A percentile compares a stretch with the other conserved stretches of the same genome.
Evolutionary conservation across 352 stramenopile genomes (phyloP).

Genomic region (Nothophytophthora sp.): DNA sequence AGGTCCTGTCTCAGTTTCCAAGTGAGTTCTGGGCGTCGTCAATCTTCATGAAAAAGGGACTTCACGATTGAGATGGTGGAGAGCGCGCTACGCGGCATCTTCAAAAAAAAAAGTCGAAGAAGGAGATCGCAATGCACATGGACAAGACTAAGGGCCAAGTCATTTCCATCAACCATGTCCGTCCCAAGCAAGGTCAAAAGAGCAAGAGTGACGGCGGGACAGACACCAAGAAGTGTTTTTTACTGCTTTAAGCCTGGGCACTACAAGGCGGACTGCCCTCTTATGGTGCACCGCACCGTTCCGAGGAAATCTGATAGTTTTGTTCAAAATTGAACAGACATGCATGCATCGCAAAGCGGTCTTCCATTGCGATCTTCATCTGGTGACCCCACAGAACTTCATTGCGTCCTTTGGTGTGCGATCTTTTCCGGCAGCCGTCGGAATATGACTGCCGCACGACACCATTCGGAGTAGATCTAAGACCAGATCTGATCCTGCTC

Average conservation of each 20-base stretch:
- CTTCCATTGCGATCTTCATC: too few relatives aligned
- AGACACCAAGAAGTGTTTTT: neutral
- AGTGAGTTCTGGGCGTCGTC: slow-evolving; percentile 15
- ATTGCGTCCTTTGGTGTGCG: too few relatives aligned
- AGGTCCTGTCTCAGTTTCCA: neutral
- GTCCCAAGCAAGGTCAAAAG: neutral
- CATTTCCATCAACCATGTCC: neutral
- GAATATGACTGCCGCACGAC: too few relatives aligned
- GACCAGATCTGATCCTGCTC: too few relatives aligned
- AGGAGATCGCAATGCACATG: slow-evolving; percentile 2
- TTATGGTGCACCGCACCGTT: neutral
- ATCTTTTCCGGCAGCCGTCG: too few relatives aligned
- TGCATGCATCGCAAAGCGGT: too few relatives aligned
- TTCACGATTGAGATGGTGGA: slow-evolving; percentile 13
- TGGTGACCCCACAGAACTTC: too few relatives aligned
- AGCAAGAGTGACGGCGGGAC: neutral
- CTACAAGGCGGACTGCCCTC: slow-evolving; percentile 1
- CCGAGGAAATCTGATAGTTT: too few relatives aligned
- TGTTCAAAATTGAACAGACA: too few relatives aligned
- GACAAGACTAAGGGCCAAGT: slow-evolving; percentile 1
- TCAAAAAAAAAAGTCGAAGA: slow-evolving; percentile 15
- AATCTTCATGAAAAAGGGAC: slow-evolving; percentile 8
- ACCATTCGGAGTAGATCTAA: too few relatives aligned
- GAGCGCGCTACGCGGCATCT: slow-evolving; percentile 1
- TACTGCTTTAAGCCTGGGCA: slow-evolving; percentile 9